phyloP scores from a whole-genome alignment of 176 grass and related monocot species.

The Tillandsia fasciculata region DNA sequence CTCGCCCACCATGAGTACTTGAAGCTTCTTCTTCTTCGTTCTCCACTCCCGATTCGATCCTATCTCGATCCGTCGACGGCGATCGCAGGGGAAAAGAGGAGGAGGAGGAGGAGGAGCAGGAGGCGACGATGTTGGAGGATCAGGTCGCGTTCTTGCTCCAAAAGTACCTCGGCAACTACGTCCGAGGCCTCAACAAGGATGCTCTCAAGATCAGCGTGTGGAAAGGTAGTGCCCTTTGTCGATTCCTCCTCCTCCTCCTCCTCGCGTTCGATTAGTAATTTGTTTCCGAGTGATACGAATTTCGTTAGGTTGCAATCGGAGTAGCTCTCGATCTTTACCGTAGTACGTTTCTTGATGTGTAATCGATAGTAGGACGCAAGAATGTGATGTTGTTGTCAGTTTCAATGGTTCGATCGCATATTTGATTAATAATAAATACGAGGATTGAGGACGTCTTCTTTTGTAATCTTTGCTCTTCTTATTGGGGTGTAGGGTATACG shows the following conservation, averaged over 20 bases:
- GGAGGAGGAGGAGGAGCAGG: slow-evolving; percentile 11
- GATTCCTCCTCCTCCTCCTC: not conserved
- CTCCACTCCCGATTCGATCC: not conserved
- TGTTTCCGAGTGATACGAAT: not conserved
- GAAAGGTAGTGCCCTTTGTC: slow-evolving; percentile 42
- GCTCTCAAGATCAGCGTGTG: slow-evolving; percentile 97
- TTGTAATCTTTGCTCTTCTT: not conserved
- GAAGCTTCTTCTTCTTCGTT: not conserved
- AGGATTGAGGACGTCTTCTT: not conserved
- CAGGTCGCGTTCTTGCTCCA: slow-evolving; percentile 83
- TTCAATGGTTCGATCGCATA: not conserved
- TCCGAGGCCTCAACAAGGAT: slow-evolving; percentile 90
- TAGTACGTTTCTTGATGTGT: not conserved
- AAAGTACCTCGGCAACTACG: slow-evolving; percentile 94
- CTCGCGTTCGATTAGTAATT: not conserved
- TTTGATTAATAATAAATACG: not conserved
- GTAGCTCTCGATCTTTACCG: too few species aligned
- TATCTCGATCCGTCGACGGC: slow-evolving; percentile 1
- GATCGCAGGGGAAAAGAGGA: slow-evolving; percentile 16
- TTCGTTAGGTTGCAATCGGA: too few species aligned
- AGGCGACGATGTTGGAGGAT: slow-evolving; percentile 83
- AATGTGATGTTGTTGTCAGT: not conserved
- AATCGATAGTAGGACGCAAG: not conserved
- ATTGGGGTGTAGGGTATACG: not conserved
- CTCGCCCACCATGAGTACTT: not conserved